Evolutionary conservation across 2,329 filamentous ascomycete genomes (phyloP).

Genomic region (Seiridium unicorne): DNA sequence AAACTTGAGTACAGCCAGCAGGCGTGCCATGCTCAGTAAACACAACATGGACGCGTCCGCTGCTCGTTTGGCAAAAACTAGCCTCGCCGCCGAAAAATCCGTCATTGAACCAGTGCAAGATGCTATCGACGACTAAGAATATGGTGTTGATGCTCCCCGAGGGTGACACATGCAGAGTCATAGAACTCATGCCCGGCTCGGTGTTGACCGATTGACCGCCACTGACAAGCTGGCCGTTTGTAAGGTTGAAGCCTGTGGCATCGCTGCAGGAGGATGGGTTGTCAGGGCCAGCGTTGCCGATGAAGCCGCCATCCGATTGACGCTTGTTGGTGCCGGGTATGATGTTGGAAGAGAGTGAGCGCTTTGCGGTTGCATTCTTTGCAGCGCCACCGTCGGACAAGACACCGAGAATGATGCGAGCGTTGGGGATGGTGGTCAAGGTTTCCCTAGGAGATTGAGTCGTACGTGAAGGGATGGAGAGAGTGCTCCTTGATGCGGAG

Average conservation of each 20-base stretch:
- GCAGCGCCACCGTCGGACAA: background rate
- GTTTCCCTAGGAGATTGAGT: background rate
- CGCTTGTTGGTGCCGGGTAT: background rate
- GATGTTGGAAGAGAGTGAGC: background rate
- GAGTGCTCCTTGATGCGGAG: background rate
- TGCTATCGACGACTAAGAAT: background rate
- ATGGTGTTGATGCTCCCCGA: slow-evolving; percentile 4
- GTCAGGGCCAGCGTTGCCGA: slow-evolving; percentile 12
- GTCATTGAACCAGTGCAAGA: slow-evolving; percentile 15
- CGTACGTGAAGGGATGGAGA: too few relatives aligned
- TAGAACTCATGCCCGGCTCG: slow-evolving; percentile 7
- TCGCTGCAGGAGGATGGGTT: slow-evolving; percentile 12
- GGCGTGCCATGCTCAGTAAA: slow-evolving; percentile 5
- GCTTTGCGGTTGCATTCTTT: background rate
- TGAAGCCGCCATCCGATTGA: slow-evolving; percentile 9
- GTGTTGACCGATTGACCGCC: slow-evolving; percentile 12
- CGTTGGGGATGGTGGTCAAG: background rate
- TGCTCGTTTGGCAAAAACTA: slow-evolving; percentile 13
- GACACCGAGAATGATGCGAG: background rate
- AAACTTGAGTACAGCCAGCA: slow-evolving; percentile 5
- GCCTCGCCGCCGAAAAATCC: slow-evolving; percentile 11
- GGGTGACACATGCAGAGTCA: slow-evolving; percentile 6
- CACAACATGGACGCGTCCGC: slow-evolving; percentile 11
- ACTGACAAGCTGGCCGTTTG: slow-evolving; percentile 11
- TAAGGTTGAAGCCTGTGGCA: slow-evolving; percentile 13